phyloP scores from a whole-genome alignment of 2,329 filamentous ascomycete genomes.

The Zalaria sp. region DNA sequence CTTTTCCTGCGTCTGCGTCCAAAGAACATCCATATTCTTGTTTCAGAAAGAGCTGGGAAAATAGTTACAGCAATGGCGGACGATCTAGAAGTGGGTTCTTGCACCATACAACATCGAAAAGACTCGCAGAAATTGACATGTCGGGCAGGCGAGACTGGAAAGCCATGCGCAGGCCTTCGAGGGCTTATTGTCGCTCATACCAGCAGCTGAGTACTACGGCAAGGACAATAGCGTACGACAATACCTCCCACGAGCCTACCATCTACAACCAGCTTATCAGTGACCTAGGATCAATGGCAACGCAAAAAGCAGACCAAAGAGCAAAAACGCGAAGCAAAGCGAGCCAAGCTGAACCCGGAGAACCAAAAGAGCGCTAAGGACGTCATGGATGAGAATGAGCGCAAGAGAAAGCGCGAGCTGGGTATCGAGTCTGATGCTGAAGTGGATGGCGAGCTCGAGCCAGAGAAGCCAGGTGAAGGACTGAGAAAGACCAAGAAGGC shows the following conservation, averaged over 20 bases:
- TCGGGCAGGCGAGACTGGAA: conserved; percentile 36
- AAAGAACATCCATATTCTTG: not conserved
- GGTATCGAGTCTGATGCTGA: conserved; percentile 37
- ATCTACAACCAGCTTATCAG: too few species aligned
- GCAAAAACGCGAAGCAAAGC: conserved; percentile 66
- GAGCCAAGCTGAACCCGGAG: conserved; percentile 82
- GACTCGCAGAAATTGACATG: not conserved
- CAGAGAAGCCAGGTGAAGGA: conserved; percentile 22
- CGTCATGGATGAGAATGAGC: conserved; percentile 72
- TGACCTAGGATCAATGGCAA: conserved; percentile 71
- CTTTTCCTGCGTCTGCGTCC: not conserved
- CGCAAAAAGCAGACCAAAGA: conserved; percentile 93
- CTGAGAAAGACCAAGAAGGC: conserved; percentile 28
- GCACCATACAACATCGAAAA: not conserved
- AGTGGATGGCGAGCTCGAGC: conserved; percentile 3
- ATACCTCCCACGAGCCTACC: too few species aligned
- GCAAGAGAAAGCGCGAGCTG: conserved; percentile 59
- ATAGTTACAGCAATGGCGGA: conserved; percentile 5
- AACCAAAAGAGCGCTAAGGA: conserved; percentile 86
- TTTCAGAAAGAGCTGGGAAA: not conserved
- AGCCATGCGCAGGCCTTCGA: conserved; percentile 64
- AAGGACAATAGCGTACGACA: conserved; percentile 61
- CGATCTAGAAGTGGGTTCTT: conserved; percentile 8
- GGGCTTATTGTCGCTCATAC: conserved; percentile 73
- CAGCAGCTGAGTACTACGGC: conserved; percentile 74